A percentile compares a stretch with the other conserved stretches of the same genome.
phyloP scores from a whole-genome alignment of 139 green algal genomes.

The Raphidocelis subcapitata region DNA sequence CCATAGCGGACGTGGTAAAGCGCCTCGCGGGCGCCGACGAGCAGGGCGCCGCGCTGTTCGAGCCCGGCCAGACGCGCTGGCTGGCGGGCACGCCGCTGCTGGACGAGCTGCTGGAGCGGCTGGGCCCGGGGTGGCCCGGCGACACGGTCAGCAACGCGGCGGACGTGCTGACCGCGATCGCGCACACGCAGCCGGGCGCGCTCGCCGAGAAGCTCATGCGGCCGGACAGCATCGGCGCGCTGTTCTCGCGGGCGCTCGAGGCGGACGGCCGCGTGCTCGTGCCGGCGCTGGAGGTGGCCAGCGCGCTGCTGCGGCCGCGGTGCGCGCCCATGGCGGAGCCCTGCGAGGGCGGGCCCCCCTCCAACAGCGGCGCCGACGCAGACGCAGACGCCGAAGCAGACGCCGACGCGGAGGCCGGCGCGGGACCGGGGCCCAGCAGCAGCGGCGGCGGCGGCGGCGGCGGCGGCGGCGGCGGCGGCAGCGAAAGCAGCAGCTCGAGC shows the following conservation, averaged over 20 bases:
- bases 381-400: no score
- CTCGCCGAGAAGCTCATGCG: slow-evolving; percentile 59
- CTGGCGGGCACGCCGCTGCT: slow-evolving; percentile 69
- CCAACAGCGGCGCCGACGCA: no score
- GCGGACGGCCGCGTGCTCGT: slow-evolving; percentile 12
- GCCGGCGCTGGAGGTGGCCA: slow-evolving; percentile 73
- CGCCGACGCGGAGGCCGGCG: no score
- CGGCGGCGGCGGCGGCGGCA: background rate
- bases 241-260: slow-evolving; percentile 40
- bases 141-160: slow-evolving; percentile 61
- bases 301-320: slow-evolving; percentile 73
- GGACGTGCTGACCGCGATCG: slow-evolving; percentile 78
- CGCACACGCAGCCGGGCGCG: slow-evolving; percentile 59
- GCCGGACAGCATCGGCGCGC: slow-evolving; percentile 31
- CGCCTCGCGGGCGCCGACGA: slow-evolving; percentile 82
- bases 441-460: background rate
- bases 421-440: no score
- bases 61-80: slow-evolving; percentile 48
- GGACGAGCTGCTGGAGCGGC: slow-evolving; percentile 55
- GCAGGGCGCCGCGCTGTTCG: slow-evolving; percentile 50
- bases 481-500: background rate
- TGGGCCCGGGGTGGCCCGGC: no score
- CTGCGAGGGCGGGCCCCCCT: no score
- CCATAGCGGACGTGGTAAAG: slow-evolving; percentile 75
- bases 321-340: slow-evolving; percentile 1